Percentiles rank a stretch among this genome's conserved stretches.
These are phyloP conservation scores for Furcasterigmium sp. DNA, from an alignment of 2,329 filamentous ascomycete genomes.

Conservation along the genomic window DNA sequence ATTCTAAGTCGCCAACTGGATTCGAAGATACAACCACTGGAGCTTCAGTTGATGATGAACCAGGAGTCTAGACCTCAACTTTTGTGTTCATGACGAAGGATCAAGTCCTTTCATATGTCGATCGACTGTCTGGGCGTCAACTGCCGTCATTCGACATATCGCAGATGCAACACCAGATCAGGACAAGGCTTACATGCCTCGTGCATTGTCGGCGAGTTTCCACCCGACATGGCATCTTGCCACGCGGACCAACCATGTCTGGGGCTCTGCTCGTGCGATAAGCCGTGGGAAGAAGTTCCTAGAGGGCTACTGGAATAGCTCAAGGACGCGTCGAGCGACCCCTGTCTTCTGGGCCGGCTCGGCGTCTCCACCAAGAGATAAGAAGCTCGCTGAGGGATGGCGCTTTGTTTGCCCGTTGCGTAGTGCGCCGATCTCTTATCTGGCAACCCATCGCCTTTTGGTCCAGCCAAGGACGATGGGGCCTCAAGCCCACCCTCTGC, in stretches of 20 bases:
- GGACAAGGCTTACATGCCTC: neutral
- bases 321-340: too few species aligned
- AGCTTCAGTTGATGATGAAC: neutral
- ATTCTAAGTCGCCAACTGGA: neutral
- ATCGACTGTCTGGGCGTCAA: neutral
- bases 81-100: neutral
- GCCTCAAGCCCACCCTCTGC: neutral
- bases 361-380: constrained; percentile 2
- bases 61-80: neutral
- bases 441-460: neutral
- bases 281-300: neutral
- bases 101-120: constrained; percentile 1
- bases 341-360: neutral
- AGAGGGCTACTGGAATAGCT: too few species aligned
- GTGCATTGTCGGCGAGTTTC: constrained; percentile 12
- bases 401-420: neutral
- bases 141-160: neutral
- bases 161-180: neutral
- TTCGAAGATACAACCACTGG: too few species aligned
- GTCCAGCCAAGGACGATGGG: too few species aligned
- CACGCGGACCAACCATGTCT: constrained; percentile 1
- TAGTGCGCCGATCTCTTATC: neutral
- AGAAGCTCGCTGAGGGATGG: neutral
- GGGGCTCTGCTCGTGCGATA: neutral
- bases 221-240: constrained; percentile 8